These are phyloP conservation scores for Cenchrus fungigraminus DNA, from an alignment of 176 grass and related monocot species.

Conservation along the genomic window DNA sequence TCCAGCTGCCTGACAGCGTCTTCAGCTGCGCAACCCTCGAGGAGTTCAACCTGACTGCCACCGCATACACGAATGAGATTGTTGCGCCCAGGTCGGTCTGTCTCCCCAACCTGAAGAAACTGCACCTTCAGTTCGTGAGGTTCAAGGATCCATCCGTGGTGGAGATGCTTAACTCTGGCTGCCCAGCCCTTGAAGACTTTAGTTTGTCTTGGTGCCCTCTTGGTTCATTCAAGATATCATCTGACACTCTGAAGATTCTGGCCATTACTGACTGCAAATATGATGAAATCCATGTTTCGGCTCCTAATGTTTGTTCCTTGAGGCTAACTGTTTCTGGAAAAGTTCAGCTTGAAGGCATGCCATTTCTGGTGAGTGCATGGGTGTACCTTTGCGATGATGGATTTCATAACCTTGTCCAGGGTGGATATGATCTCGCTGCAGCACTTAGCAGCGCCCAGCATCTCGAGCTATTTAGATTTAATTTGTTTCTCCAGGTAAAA, in stretches of 20 bases:
- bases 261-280: not conserved
- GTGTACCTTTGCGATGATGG: not conserved
- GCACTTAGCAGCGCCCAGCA: not conserved
- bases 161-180: conserved; percentile 16
- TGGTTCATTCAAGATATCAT: not conserved
- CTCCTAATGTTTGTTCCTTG: not conserved
- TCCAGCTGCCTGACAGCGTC: not conserved
- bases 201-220: not conserved
- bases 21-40: conserved; percentile 28
- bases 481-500: not conserved
- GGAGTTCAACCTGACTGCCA: not conserved
- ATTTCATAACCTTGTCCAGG: not conserved
- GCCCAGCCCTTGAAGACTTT: conserved; percentile 17
- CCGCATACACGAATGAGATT: not conserved
- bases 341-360: conserved; percentile 16
- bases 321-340: conserved; percentile 1
- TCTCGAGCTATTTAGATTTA: not conserved
- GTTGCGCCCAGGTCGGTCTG: not conserved
- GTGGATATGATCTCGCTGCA: not conserved
- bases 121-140: not conserved
- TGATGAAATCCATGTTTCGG: not conserved
- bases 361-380: conserved; percentile 18
- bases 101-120: not conserved
- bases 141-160: not conserved
- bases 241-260: not conserved